Percentiles rank a stretch among this genome's conserved stretches.
Evolutionary conservation across 768 basidiomycete genomes (phyloP).

Genomic region (Mycena venus): DNA sequence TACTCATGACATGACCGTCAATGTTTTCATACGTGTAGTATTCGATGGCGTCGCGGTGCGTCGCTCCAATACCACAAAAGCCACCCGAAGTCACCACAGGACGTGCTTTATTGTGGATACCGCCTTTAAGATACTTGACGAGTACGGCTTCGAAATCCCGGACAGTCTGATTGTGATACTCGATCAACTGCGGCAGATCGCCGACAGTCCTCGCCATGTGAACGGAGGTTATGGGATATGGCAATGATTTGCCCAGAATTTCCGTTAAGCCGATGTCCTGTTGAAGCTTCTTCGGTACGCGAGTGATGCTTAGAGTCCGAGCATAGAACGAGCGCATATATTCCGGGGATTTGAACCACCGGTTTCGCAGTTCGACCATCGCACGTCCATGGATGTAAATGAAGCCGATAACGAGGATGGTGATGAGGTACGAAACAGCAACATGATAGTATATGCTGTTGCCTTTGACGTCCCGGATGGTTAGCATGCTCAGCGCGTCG

Average conservation of each 20-base stretch:
- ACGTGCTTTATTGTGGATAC: conserved; percentile 71
- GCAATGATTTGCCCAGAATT: conserved; percentile 70
- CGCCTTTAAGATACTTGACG: conserved; percentile 80
- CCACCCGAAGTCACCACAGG: conserved; percentile 80
- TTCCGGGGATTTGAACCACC: conserved; percentile 82
- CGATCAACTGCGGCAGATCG: conserved; percentile 81
- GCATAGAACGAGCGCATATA: conserved; percentile 86
- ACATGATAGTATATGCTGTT: conserved; percentile 78
- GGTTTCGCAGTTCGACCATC: conserved; percentile 77
- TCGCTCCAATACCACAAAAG: conserved; percentile 77
- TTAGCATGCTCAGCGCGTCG: conserved; percentile 72
- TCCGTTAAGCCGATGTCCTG: conserved; percentile 77
- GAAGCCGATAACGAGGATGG: conserved; percentile 67
- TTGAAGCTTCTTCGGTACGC: conserved; percentile 75
- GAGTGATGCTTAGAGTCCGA: conserved; percentile 80
- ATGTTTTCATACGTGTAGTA: conserved; percentile 67
- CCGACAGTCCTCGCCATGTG: conserved; percentile 81
- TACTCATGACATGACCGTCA: conserved; percentile 59
- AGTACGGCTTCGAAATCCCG: conserved; percentile 81
- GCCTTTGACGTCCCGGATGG: conserved; percentile 78
- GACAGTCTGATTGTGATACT: conserved; percentile 83
- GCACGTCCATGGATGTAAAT: conserved; percentile 72
- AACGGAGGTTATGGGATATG: conserved; percentile 81
- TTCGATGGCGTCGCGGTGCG: conserved; percentile 83
- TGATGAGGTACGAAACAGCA: conserved; percentile 77